Evolutionary conservation across 768 basidiomycete species (phyloP).

Genomic region (Tricholoma sp.): DNA sequence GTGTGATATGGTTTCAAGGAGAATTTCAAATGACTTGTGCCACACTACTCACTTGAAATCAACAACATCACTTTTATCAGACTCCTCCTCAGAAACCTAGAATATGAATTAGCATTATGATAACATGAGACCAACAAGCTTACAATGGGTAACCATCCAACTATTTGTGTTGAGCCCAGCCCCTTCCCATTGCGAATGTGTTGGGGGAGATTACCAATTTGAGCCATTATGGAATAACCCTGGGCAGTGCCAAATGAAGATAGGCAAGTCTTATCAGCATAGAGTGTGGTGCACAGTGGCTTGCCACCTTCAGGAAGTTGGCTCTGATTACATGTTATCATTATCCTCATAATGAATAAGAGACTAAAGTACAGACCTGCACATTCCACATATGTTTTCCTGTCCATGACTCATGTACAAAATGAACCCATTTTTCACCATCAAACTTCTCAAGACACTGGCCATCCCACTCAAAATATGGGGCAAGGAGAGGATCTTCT

Average conservation of each 20-base stretch:
- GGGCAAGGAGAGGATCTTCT: background rate
- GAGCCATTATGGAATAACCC: slow-evolving; percentile 30
- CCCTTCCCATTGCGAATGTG: slow-evolving; percentile 27
- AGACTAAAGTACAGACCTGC: slow-evolving; percentile 23
- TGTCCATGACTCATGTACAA: slow-evolving; percentile 1
- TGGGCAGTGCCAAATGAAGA: slow-evolving; percentile 30
- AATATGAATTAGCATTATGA: background rate
- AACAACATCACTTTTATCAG: slow-evolving; percentile 17
- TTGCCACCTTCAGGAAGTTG: slow-evolving; percentile 17
- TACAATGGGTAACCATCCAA: slow-evolving; percentile 33
- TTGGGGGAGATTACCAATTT: slow-evolving; percentile 23
- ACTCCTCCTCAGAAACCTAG: slow-evolving; percentile 19
- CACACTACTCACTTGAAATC: slow-evolving; percentile 21
- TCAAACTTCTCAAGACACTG: slow-evolving; percentile 1
- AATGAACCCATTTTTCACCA: slow-evolving; percentile 2
- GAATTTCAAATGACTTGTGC: slow-evolving; percentile 19
- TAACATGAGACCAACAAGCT: background rate
- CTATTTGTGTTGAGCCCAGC: slow-evolving; percentile 27
- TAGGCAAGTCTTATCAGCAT: slow-evolving; percentile 33
- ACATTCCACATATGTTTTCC: slow-evolving; percentile 2
- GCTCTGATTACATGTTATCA: background rate
- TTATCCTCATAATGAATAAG: slow-evolving; percentile 30
- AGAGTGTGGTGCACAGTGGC: slow-evolving; percentile 26
- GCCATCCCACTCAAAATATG: background rate
- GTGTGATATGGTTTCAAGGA: slow-evolving; percentile 12